Conservation (phyloP, 257 asterid species). For the Solanum ossicruentum region DNA sequence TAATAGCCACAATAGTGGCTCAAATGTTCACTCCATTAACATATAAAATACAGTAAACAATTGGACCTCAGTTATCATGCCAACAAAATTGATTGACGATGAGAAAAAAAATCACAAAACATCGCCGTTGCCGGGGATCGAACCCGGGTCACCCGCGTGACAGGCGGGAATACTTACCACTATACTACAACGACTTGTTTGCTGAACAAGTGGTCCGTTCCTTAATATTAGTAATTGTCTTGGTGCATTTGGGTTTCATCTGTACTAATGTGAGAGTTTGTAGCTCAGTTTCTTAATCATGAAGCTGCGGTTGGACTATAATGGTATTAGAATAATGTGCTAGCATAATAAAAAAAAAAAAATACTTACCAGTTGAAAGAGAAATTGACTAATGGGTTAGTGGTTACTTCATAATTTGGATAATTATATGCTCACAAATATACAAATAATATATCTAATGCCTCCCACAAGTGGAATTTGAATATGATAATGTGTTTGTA, state of each 20-base stretch:
- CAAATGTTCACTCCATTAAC: background rate
- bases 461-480: too few relatives aligned
- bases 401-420: background rate
- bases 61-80: background rate
- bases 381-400: background rate
- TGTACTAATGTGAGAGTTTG: background rate
- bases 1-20: background rate
- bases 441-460: too few relatives aligned
- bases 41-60: background rate
- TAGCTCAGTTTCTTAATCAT: background rate
- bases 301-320: too few relatives aligned
- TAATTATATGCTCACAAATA: too few relatives aligned
- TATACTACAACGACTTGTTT: background rate
- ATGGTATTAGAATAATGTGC: background rate
- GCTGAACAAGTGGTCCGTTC: too few relatives aligned
- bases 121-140: conserved; percentile 92
- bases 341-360: background rate
- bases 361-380: background rate
- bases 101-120: too few relatives aligned
- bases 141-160: conserved; percentile 98
- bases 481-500: too few relatives aligned
- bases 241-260: too few relatives aligned
- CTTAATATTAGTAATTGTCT: too few relatives aligned
- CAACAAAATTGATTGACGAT: too few relatives aligned
- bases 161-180: conserved; percentile 78